A percentile compares a stretch with the other conserved stretches of the same genome.
Evolutionary conservation across 306 rosid genomes (phyloP).

Genomic region (Quercus robur): DNA sequence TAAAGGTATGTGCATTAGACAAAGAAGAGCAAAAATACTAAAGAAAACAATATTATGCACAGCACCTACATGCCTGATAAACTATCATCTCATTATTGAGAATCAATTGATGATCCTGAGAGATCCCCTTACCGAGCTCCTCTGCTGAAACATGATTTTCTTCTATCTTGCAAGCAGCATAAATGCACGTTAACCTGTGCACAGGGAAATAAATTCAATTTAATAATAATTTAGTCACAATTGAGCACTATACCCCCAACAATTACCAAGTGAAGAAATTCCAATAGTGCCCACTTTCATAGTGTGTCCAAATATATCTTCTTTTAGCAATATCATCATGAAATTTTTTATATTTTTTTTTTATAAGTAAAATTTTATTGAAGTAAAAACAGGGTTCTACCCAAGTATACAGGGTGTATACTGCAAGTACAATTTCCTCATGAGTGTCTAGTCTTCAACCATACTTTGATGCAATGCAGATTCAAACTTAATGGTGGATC

Average conservation of each 20-base stretch:
- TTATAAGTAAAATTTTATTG: too few species aligned
- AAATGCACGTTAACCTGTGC: constrained; percentile 93
- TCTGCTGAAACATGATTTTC: constrained; percentile 99
- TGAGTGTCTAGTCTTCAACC: not conserved
- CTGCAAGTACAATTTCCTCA: not conserved
- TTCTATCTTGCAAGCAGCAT: constrained; percentile 97
- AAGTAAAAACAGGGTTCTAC: too few species aligned
- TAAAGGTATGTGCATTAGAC: constrained; percentile 10
- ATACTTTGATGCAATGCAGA: constrained; percentile 11
- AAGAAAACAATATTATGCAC: constrained; percentile 23
- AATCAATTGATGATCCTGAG: constrained; percentile 98
- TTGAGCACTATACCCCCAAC: not conserved
- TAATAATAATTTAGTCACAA: constrained; percentile 3
- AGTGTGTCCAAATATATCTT: not conserved
- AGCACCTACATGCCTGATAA: constrained; percentile 92
- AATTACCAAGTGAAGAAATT: not conserved
- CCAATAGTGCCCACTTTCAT: not conserved
- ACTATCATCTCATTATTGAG: constrained; percentile 99
- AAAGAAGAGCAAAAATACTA: not conserved
- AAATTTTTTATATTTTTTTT: too few species aligned
- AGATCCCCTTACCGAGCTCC: constrained; percentile 99
- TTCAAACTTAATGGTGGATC: constrained; percentile 5
- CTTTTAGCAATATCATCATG: too few species aligned
- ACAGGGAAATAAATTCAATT: constrained; percentile 8
- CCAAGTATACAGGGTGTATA: too few species aligned